phyloP scores from a whole-genome alignment of 345 rosid genomes.

The Pistacia integerrima region DNA sequence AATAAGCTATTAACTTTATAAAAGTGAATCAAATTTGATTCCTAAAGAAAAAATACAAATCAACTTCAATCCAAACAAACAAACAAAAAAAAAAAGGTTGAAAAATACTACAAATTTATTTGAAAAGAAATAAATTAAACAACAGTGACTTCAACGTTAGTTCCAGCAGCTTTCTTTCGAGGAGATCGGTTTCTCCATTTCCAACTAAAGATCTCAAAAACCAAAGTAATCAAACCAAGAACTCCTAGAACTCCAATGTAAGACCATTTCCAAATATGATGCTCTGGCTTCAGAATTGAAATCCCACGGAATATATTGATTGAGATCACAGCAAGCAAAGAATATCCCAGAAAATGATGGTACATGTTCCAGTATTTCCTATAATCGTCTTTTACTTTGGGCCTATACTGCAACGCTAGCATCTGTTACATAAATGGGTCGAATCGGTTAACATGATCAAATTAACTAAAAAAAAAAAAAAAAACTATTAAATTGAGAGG shows the following conservation, averaged over 20 bases:
- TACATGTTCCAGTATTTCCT: conserved; percentile 60
- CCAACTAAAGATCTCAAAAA: conserved; percentile 50
- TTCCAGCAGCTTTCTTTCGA: too few relatives aligned
- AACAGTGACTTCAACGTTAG: too few relatives aligned
- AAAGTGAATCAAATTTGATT: background rate
- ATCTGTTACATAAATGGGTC: conserved; percentile 26
- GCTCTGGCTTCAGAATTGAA: conserved; percentile 35
- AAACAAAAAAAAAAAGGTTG: background rate
- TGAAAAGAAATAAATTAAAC: background rate
- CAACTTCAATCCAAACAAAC: background rate
- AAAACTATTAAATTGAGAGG: background rate
- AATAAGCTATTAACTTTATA: too few relatives aligned
- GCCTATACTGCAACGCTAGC: conserved; percentile 42
- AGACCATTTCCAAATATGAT: conserved; percentile 37
- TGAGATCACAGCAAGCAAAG: conserved; percentile 38
- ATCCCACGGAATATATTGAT: conserved; percentile 51
- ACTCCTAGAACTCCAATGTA: conserved; percentile 38
- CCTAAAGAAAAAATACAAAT: background rate
- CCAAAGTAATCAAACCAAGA: conserved; percentile 20
- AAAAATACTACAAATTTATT: background rate
- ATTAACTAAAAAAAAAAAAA: too few relatives aligned
- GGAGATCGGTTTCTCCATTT: too few relatives aligned
- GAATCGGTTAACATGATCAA: too few relatives aligned
- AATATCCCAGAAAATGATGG: conserved; percentile 55
- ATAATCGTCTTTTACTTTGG: conserved; percentile 30